These are phyloP conservation scores for Curvularia verruculosa DNA, from an alignment of 2,329 filamentous ascomycete genomes.

Conservation along the genomic window DNA sequence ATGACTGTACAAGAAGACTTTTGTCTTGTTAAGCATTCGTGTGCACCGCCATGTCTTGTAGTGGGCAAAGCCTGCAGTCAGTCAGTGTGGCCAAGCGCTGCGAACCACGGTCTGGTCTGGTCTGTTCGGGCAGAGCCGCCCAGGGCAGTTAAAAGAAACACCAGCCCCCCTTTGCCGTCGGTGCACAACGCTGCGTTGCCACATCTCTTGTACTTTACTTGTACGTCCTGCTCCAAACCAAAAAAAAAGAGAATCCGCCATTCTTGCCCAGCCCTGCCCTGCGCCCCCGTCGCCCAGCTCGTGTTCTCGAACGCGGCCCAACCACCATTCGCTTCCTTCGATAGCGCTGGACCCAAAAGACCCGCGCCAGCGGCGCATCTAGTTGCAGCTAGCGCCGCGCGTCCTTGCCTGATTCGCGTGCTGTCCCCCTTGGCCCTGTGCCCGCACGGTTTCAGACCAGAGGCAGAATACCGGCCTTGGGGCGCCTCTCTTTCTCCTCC, in stretches of 20 bases:
- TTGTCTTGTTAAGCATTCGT: constrained; percentile 17
- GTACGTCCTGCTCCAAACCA: too few species aligned
- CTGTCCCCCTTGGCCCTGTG: constrained; percentile 25
- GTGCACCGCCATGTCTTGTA: constrained; percentile 9
- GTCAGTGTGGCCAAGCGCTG: too few species aligned
- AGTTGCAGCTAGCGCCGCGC: constrained; percentile 32
- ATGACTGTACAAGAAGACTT: constrained; percentile 5
- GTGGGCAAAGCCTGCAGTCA: too few species aligned
- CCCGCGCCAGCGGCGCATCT: constrained; percentile 15
- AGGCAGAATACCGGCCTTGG: constrained; percentile 33
- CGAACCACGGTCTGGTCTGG: too few species aligned
- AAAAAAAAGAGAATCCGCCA: too few species aligned
- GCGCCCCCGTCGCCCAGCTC: background rate
- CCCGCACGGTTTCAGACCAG: constrained; percentile 35
- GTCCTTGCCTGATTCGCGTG: constrained; percentile 37
- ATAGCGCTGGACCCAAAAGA: constrained; percentile 18
- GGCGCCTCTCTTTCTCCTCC: constrained; percentile 21
- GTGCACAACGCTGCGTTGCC: background rate
- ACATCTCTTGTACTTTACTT: too few species aligned
- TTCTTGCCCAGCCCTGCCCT: too few species aligned
- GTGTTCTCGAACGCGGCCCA: constrained; percentile 30
- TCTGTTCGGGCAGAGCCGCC: background rate
- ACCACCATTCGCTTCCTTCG: constrained; percentile 25
- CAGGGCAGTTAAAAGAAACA: background rate
- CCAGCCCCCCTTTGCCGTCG: background rate